phyloP scores from a whole-genome alignment of 1,284 basidiomycete species.

The Phenoliferia sp. region DNA sequence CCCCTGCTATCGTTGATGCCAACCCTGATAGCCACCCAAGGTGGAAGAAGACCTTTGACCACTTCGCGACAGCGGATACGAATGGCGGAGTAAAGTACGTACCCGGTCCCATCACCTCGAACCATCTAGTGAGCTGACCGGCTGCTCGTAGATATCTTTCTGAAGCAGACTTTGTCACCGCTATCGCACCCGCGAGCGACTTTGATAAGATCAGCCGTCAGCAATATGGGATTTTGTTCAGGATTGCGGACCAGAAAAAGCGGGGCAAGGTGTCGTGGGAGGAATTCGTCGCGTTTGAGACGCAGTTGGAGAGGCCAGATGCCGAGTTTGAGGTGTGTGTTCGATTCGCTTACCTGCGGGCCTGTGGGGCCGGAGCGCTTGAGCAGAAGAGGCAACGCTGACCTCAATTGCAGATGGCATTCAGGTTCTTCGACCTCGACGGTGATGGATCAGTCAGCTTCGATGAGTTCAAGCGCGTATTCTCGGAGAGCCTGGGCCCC shows the following conservation, averaged over 20 bases:
- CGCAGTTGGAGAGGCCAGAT: constrained; percentile 59
- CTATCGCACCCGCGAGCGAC: constrained; percentile 80
- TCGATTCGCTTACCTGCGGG: constrained; percentile 9
- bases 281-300: constrained; percentile 90
- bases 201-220: constrained; percentile 74
- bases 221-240: constrained; percentile 73
- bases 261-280: constrained; percentile 83
- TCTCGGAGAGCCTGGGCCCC: constrained; percentile 69
- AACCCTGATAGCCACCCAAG: constrained; percentile 59
- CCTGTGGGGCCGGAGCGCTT: neutral
- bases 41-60: constrained; percentile 79
- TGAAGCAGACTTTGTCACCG: constrained; percentile 79
- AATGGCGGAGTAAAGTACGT: neutral
- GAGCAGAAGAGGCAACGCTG: too few relatives aligned
- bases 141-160: constrained; percentile 61
- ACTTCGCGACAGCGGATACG: constrained; percentile 61
- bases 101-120: neutral
- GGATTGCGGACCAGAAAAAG: constrained; percentile 75
- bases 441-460: constrained; percentile 81
- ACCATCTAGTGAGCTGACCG: too few relatives aligned
- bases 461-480: constrained; percentile 87
- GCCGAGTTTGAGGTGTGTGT: constrained; percentile 32
- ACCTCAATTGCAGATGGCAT: constrained; percentile 63
- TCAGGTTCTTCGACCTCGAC: constrained; percentile 91
- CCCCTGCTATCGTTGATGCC: neutral